Base-by-base conservation (phyloP, 345 rosid genomes). In the Iberis pinnata region DNA sequence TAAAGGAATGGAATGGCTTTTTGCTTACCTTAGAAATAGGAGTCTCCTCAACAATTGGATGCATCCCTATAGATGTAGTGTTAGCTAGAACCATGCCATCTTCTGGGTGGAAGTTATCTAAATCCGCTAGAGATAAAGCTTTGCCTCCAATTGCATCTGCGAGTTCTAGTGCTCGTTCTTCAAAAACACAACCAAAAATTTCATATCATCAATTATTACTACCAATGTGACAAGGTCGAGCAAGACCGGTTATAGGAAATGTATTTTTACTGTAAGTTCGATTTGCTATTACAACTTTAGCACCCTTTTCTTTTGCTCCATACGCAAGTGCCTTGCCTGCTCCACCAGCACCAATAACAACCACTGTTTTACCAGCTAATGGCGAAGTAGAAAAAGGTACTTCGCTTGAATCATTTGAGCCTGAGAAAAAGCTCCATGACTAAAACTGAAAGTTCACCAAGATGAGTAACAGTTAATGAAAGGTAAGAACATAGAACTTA, bases 291-390 rank as follows among this genome's bases (percentile, higher is more conserved):
- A 80, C 80, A 40, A 87, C 80, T 63, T 77, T 81, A 0, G 93
- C 96, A 14, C 96, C 96, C 49, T 92, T 92, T 46, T 75, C 83
- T 64, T 83, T 87, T 61, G 98, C 98, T 59, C 96, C 96, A 60
- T 75, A 92, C 65, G 88, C 96, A 65, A 92, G 89, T 27, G 96
- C 95, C 81, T 83, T 87, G 53, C 96, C 93, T 54, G 96, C 89
- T 62, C 96, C 95, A 40, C 98, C 96, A 42, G 96, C 88, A 69
- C 98, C 96, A 67, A 90, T 78, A 70, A 87, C 89, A 40, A 84
- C 89, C 56, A 92, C 83, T 55, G 83, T 56, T 74, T 84, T 92
- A 53, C 89, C 89, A 10, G 83, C 73, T 58, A 92, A 78, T 44
- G 86, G 86, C 27, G 93, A 87, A 35, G 84, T 82, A 46, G 72